Evolutionary conservation across 2,329 filamentous ascomycete species (phyloP).

Genomic region (Colletotrichum trifolii): DNA sequence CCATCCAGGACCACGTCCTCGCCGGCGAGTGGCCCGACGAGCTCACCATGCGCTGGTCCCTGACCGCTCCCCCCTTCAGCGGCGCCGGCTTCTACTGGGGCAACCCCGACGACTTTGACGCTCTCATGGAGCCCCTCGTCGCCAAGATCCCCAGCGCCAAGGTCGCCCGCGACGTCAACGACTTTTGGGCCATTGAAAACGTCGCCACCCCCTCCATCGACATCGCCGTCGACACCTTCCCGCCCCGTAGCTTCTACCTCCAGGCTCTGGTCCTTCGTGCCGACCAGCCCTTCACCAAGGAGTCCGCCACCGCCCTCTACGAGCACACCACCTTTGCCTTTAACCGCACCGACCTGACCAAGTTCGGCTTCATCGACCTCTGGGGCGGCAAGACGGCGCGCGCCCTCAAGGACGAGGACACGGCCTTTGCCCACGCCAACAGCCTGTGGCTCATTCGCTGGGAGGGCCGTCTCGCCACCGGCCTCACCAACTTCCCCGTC

Average conservation of each 20-base stretch:
- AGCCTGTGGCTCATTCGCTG: constrained; percentile 50
- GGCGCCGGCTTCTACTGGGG: constrained; percentile 37
- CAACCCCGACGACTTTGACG: constrained; percentile 35
- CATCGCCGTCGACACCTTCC: constrained; percentile 27
- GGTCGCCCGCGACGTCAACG: constrained; percentile 29
- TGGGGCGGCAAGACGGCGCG: constrained; percentile 31
- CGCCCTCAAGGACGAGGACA: constrained; percentile 49
- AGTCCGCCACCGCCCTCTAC: constrained; percentile 28
- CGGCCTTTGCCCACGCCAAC: constrained; percentile 53
- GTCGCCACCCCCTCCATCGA: constrained; percentile 33
- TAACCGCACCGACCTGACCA: constrained; percentile 35
- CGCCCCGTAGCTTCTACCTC: constrained; percentile 36
- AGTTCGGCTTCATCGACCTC: constrained; percentile 36
- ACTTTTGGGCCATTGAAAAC: constrained; percentile 36
- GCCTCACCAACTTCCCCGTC: constrained; percentile 60
- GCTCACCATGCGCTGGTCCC: constrained; percentile 34
- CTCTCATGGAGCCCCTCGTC: constrained; percentile 29
- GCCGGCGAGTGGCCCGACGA: constrained; percentile 32
- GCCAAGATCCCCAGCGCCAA: constrained; percentile 29
- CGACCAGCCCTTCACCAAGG: constrained; percentile 35
- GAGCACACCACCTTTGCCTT: constrained; percentile 29
- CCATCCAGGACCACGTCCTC: constrained; percentile 34
- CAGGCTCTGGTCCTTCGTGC: constrained; percentile 34
- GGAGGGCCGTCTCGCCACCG: constrained; percentile 40
- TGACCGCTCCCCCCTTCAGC: constrained; percentile 29